Evolutionary conservation across 228 moss, liverwort and hornwort genomes (phyloP), one percentile per base, ranked within the genome.

Genomic region (Sphagnum magellanicum): DNA sequence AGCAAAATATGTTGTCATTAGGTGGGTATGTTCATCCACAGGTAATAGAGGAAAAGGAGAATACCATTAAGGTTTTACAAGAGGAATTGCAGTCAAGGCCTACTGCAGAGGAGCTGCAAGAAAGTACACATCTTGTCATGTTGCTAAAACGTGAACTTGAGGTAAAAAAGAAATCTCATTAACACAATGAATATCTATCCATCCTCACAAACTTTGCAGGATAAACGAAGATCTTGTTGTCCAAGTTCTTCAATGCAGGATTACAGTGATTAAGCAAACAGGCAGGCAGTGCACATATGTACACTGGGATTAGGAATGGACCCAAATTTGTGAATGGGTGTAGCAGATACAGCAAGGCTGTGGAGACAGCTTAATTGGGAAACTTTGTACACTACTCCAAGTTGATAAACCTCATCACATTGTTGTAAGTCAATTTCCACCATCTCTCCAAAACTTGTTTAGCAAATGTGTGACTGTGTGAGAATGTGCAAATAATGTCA

Each of bases 341-440:
- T 51, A 71, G 32, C 32, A 32, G 32, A 32, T 32, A 32, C 32
- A 32, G 32, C 73, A 61, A 50, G 65, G 67, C 46, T 69, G 13
- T 65, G 72, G 77, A 66, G 74, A 76, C 67, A 79, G 78, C 71
- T 84, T 71, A 62, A 64, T 70, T 14, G 77, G 77, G 62, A 65
- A 90, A 67, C 75, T 84, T 64, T 91, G 89, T 77, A 76, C 82
- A 55, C 79, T 77, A 65, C 88, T 94, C 75, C 89, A 91, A 68
- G 76, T 94, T 50, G 74, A 75, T 48, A 84, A 88, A 64, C 87
- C 91, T 32, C 63, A 70, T 50, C 74, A 72, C 59, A 86, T 91
- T 49, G 73, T 77, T 72, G 94, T 94, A 76, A 89, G 90, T 68
- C 32, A 0, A 32, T 32, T 32, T 32, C 32, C 32, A 32, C 32